These are phyloP conservation scores for Syzygium jambos DNA, from an alignment of 345 rosid species.

Conservation along the genomic window DNA sequence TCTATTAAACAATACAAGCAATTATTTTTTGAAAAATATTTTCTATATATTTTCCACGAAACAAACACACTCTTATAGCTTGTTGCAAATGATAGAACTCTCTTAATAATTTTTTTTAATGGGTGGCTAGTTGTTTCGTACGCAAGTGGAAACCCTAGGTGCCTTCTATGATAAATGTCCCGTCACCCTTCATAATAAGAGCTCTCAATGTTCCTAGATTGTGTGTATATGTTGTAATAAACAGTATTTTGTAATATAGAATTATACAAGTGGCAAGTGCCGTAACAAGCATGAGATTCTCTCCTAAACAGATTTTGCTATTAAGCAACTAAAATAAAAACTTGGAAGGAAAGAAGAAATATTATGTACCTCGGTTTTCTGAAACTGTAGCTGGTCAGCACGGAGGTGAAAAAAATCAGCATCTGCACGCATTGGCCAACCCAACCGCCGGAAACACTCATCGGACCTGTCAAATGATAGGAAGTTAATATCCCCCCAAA, in stretches of 20 bases:
- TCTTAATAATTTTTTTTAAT: no score
- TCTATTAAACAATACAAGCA: no score
- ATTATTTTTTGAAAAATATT: no score
- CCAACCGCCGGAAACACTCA: slow-evolving; percentile 74
- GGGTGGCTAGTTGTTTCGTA: neutral
- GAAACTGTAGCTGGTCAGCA: slow-evolving; percentile 16
- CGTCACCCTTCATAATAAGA: neutral
- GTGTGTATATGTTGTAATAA: neutral
- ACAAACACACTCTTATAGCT: no score
- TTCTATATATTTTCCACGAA: no score
- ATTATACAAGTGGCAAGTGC: neutral
- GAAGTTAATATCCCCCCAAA: neutral
- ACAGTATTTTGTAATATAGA: neutral
- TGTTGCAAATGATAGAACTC: neutral
- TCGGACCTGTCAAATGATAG: slow-evolving; percentile 52
- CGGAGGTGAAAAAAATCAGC: slow-evolving; percentile 82
- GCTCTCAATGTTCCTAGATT: neutral
- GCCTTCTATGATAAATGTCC: neutral
- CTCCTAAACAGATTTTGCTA: neutral
- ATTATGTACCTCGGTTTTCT: slow-evolving; percentile 53
- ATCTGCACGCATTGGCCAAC: slow-evolving; percentile 98
- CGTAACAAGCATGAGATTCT: neutral
- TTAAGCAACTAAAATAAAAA: neutral
- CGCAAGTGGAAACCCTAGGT: neutral
- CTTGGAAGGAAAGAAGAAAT: neutral